phyloP scores from a whole-genome alignment of 768 basidiomycete species.

The Lactarius sanguifluus region DNA sequence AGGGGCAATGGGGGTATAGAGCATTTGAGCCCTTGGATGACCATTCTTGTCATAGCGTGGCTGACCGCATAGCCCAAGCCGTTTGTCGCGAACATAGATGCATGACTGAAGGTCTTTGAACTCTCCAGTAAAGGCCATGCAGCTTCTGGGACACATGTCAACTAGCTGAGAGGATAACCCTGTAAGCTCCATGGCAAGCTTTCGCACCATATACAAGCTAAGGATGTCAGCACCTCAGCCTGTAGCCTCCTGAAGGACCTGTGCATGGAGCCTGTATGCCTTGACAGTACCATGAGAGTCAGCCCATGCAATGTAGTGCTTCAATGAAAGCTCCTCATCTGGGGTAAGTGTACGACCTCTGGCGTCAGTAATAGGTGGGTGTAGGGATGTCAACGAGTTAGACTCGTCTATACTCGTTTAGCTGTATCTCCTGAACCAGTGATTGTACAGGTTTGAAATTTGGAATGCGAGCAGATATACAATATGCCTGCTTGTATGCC shows the following conservation, averaged over 20 bases:
- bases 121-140: background rate
- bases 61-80: too few relatives aligned
- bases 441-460: too few relatives aligned
- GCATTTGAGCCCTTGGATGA: too few relatives aligned
- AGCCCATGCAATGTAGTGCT: background rate
- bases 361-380: background rate
- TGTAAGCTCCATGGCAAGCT: background rate
- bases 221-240: background rate
- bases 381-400: too few relatives aligned
- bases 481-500: too few relatives aligned
- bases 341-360: background rate
- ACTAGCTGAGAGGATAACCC: background rate
- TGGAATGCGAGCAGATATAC: too few relatives aligned
- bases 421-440: too few relatives aligned
- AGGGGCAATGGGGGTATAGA: too few relatives aligned
- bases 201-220: background rate
- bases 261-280: background rate
- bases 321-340: background rate
- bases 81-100: background rate
- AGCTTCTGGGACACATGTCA: slow-evolving; percentile 12
- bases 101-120: background rate
- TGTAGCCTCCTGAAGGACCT: background rate
- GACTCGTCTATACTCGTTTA: too few relatives aligned
- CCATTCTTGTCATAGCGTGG: too few relatives aligned
- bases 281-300: background rate